Base-by-base conservation (phyloP, 805 yeast genomes). In the Metschnikowia corniflorae region DNA sequence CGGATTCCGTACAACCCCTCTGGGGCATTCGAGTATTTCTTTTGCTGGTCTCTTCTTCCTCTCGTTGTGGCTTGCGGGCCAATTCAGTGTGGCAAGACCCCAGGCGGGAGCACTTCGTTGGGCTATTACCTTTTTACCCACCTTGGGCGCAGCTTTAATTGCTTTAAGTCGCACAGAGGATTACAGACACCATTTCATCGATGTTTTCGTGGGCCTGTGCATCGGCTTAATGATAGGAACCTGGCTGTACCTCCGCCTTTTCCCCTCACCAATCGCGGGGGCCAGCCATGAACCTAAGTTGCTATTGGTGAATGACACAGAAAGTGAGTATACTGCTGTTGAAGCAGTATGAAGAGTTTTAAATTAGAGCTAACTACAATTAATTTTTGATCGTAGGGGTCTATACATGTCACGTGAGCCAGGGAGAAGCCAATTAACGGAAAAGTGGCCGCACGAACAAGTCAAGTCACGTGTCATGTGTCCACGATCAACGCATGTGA, bases 111-210 rank as follows among this genome's bases (percentile, higher is more conserved):
- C 78, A 1, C 80, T 87, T 85, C 74, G 89, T 54, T 64, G 75
- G 29, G 45, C 75, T 2, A 53, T 80, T 3, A 63, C 79, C 1
- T 53, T 63, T 7, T 37, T 71, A n/a, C 93, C 93, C 2, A 53
- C 73, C 1, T 49, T 86, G 5, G 71, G 83, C 6, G 96, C 97
- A 0, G 53, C 74, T 1, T 70, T 81, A 45, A 80, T 91, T 48
- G 97, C 97, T 0, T 60, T 86, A 29, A 78, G 93, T 26, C 74
- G 98, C 51, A 86, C 96, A 1, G 82, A 84, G 51, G 98, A 91
- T 61, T 89, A 89, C 61, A 73, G 97, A 57, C 98, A 91, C 55
- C 97, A 91, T 61, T 87, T 86, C 54, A 67, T 85, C 13, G 98
- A 91, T 59, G 82, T 93, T 1, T 49, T 83, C 2, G 53, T 82